These are phyloP conservation scores for Lachancea kluyveri DNA, from an alignment of 805 yeast species.

Conservation along the genomic window DNA sequence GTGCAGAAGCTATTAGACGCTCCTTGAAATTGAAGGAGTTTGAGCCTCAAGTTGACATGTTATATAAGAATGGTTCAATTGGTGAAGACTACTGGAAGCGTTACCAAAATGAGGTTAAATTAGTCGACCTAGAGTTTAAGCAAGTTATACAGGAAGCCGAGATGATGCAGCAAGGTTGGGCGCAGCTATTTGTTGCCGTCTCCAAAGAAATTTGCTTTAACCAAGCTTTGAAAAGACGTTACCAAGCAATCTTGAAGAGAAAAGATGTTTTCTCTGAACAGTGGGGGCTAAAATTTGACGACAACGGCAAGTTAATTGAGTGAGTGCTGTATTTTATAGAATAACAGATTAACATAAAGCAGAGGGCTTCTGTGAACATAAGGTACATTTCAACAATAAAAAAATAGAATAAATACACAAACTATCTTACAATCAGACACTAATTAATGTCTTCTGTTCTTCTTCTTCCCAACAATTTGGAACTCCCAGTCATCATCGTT, in stretches of 20 bases:
- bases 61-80: constrained; percentile 83
- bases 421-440: no score
- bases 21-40: constrained; percentile 76
- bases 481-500: constrained; percentile 53
- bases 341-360: no score
- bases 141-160: constrained; percentile 75
- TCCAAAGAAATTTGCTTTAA: constrained; percentile 90
- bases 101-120: constrained; percentile 66
- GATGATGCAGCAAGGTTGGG: constrained; percentile 71
- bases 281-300: constrained; percentile 28
- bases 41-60: constrained; percentile 57
- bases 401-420: no score
- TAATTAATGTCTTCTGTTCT: constrained; percentile 38
- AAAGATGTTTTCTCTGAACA: constrained; percentile 27
- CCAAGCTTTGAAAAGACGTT: constrained; percentile 81
- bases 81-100: constrained; percentile 87
- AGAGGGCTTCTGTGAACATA: no score
- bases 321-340: not conserved
- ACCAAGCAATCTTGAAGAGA: constrained; percentile 35
- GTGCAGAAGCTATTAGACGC: constrained; percentile 85
- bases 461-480: constrained; percentile 61
- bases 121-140: constrained; percentile 76
- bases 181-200: constrained; percentile 62
- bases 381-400: no score
- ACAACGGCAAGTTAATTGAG: constrained; percentile 24